phyloP scores from a whole-genome alignment of 768 basidiomycete species.

The Kwoniella bestiolae region DNA sequence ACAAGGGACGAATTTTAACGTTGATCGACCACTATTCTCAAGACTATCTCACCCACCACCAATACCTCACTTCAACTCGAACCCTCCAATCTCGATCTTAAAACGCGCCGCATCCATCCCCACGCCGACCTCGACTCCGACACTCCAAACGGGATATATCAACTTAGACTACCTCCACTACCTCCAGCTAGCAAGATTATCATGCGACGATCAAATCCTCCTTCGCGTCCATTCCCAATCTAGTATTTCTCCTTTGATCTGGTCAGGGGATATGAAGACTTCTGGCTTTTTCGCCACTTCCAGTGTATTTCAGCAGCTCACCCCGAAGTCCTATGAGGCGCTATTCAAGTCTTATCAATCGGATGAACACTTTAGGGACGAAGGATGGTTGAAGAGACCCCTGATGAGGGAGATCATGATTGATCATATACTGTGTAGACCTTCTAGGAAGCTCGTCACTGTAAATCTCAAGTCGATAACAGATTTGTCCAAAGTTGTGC shows the following conservation, averaged over 20 bases:
- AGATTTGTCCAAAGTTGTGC: neutral
- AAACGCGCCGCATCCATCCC: too few species aligned
- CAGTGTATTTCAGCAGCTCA: constrained; percentile 2
- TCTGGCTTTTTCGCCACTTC: constrained; percentile 32
- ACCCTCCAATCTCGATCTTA: too few species aligned
- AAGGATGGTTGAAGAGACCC: neutral
- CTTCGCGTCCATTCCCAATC: constrained; percentile 28
- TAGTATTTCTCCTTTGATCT: constrained; percentile 26
- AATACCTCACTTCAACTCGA: too few species aligned
- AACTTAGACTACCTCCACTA: constrained; percentile 1
- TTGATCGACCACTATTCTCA: neutral
- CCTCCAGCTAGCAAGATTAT: neutral
- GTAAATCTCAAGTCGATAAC: neutral
- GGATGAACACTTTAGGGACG: neutral
- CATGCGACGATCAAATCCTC: constrained; percentile 10
- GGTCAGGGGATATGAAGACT: constrained; percentile 16
- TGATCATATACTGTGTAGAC: constrained; percentile 21
- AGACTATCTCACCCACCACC: neutral
- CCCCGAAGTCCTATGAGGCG: constrained; percentile 4
- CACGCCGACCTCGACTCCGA: neutral
- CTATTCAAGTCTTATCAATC: neutral
- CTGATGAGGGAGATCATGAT: constrained; percentile 18
- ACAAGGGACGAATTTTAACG: neutral
- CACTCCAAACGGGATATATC: neutral
- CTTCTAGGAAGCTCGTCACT: constrained; percentile 1